Evolutionary conservation across 176 grass and related monocot genomes (phyloP), one percentile per base, ranked within the genome.

Genomic region (Cenchrus purpureus): DNA sequence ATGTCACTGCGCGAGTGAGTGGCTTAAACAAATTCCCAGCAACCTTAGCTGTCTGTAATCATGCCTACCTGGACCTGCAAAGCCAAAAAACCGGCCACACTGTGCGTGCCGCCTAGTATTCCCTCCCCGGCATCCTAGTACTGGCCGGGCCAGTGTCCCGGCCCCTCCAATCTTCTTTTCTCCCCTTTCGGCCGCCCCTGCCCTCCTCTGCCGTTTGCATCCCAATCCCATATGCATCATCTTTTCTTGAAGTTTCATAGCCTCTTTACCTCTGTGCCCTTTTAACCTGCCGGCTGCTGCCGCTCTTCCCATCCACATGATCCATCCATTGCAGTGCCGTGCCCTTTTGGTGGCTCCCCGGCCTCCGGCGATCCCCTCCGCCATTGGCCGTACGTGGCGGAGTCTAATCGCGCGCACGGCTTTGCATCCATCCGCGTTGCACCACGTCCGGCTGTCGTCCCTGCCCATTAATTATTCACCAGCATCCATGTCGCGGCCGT

Each of bases 241-340:
- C 82, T 77, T 82, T 77, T 82, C 55, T 10, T 55, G 78, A 82
- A 89, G 83, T 89, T 82, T 56, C 88, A 49, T 54, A 22, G 5
- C 45, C 25, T 32, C 63, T 81, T 61, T 46, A 46, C 52, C 44
- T 40, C 19, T 55, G 54, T 59, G 52, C 64, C 10, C 44, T 71
- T 19, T 71, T 78, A 8, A 60, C 72, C 58, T 61, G 60, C 57
- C 6, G 2, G 0, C 13, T 14, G 48, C 51, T 12, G 51, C 10
- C 19, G 31, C 31, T 32, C 31, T 32, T 32, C 31, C 31, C 31
- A 32, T 32, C 31, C 31, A 1, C 31, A 1, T 32, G 31, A 32
- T 32, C 31, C 31, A 32, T 32, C 31, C 31, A 32, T 32, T 32
- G 31, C 20, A 4, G 46, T 7, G 20, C 12, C 1, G 45, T 1